Evolutionary conservation across 2,329 filamentous ascomycete species (phyloP), one percentile per base, ranked within the genome.

Genomic region (Ophiostoma ips): DNA sequence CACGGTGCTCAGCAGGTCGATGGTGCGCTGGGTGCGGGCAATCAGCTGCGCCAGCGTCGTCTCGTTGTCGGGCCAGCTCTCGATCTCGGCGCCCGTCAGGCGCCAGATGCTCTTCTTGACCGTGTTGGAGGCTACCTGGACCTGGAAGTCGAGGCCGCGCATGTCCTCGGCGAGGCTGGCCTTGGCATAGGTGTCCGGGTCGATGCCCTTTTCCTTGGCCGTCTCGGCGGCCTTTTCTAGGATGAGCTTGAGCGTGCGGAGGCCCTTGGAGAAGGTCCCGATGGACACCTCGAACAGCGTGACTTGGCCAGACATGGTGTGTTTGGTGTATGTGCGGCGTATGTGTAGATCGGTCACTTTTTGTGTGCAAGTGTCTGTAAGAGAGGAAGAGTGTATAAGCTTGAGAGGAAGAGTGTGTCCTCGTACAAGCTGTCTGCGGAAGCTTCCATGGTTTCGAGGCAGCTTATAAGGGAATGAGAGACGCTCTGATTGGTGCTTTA

Each of bases 91-190:
- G 43, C 60, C 60, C 1, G 58, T 58, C 28, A 66, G 45, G 35
- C 58, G 57, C 53, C 56, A 54, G 33, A 67, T 37, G 36, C 55
- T 51, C 48, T 59, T 58, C 55, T 60, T 61, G 55, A 56, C 56
- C 0, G 57, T 59, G 54, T 61, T 60, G 48, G 60, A 60, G 8
- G 58, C 59, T 30, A 58, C 55, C 48, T 62, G 59, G 13, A 68
- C 56, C 51, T 68, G 65, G 57, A 64, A 64, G 34, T 47, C 53
- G 18, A 69, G 58, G 13, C 64, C 63, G 13, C 57, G 54, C 62
- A 68, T 67, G 58, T 67, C 66, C 2, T 60, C 57, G 38, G 51
- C 37, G 2, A 68, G 58, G 4, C 57, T 52, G 19, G 59, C 55
- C 13, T 50, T 24, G 45, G 58, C 55, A 46, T 61, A 60, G 9